Conservation (phyloP, 495 filamentous ascomycete genomes). For the Hyaloscypha bicolor region DNA sequence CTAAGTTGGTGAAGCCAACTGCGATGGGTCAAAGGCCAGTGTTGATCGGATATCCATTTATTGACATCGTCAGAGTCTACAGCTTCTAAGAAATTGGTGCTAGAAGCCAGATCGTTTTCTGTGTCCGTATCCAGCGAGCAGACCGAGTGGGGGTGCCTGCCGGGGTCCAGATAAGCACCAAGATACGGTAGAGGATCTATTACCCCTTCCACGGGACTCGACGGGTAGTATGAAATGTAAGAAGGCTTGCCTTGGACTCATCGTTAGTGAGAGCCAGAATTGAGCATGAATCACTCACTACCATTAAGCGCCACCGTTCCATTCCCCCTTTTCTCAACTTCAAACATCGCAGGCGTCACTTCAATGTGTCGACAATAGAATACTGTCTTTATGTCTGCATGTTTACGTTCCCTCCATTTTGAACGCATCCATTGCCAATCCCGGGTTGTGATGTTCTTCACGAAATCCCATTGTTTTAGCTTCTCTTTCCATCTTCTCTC, state of each 20-base stretch:
- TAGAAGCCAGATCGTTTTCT: background rate
- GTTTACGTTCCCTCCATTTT: background rate
- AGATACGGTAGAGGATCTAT: background rate
- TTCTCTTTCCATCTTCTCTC: background rate
- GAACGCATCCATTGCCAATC: background rate
- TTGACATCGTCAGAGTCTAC: background rate
- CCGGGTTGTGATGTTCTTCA: background rate
- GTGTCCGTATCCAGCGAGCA: background rate
- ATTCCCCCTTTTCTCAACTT: background rate
- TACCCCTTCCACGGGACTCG: background rate
- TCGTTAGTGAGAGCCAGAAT: too few species aligned
- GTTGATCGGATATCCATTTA: background rate
- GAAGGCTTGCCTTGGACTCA: too few species aligned
- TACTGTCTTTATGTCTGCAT: background rate
- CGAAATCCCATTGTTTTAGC: background rate
- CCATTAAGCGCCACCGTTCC: background rate
- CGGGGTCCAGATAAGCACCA: background rate
- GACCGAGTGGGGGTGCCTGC: background rate
- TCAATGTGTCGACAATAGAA: background rate
- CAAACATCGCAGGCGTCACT: background rate
- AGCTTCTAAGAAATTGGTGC: background rate
- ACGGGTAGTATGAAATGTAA: background rate
- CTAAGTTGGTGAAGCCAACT: background rate
- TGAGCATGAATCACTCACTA: background rate
- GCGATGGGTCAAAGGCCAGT: background rate